Evolutionary conservation across 805 yeast genomes (phyloP).

Genomic region (Jamesozyma jinghongensis): DNA sequence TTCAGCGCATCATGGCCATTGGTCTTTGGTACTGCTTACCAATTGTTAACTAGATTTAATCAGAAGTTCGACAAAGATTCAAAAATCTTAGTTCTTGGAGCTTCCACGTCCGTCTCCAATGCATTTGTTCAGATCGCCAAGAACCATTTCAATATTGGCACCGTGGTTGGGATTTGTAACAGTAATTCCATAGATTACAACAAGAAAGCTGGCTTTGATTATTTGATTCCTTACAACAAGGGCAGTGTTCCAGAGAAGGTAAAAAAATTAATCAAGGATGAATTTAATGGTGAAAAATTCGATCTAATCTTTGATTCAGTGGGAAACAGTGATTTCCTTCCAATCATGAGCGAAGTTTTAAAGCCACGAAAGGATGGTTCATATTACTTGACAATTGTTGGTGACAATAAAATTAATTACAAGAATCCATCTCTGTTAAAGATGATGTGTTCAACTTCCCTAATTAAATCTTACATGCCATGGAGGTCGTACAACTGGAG

Average conservation of each 20-base stretch:
- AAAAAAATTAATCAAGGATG: slow-evolving; percentile 22
- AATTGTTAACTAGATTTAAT: slow-evolving; percentile 26
- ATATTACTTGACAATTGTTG: slow-evolving; percentile 45
- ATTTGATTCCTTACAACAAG: slow-evolving; percentile 49
- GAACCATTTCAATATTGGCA: slow-evolving; percentile 36
- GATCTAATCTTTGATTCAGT: slow-evolving; percentile 58
- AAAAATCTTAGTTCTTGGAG: slow-evolving; percentile 60
- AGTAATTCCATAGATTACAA: slow-evolving; percentile 38
- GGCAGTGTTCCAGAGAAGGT: slow-evolving; percentile 34
- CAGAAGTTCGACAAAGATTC: slow-evolving; percentile 33
- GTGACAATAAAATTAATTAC: slow-evolving; percentile 39
- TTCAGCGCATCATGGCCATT: slow-evolving; percentile 49
- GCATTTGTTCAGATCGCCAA: slow-evolving; percentile 49
- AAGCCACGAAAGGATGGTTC: slow-evolving; percentile 40
- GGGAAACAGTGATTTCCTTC: slow-evolving; percentile 47
- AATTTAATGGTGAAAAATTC: slow-evolving; percentile 36
- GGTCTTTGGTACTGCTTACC: slow-evolving; percentile 54
- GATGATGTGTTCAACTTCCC: slow-evolving; percentile 9
- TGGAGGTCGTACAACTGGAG: slow-evolving; percentile 28
- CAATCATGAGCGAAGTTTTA: slow-evolving; percentile 35
- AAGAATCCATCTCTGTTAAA: slow-evolving; percentile 5
- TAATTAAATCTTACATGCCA: slow-evolving; percentile 15
- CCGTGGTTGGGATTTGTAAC: slow-evolving; percentile 52
- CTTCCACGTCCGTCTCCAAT: slow-evolving; percentile 61
- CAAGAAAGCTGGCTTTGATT: slow-evolving; percentile 46